Percentiles rank a stretch among this genome's conserved stretches.
Conservation (phyloP, 192 early-diverging fungal genomes). For the Mortierella hygrophila region DNA sequence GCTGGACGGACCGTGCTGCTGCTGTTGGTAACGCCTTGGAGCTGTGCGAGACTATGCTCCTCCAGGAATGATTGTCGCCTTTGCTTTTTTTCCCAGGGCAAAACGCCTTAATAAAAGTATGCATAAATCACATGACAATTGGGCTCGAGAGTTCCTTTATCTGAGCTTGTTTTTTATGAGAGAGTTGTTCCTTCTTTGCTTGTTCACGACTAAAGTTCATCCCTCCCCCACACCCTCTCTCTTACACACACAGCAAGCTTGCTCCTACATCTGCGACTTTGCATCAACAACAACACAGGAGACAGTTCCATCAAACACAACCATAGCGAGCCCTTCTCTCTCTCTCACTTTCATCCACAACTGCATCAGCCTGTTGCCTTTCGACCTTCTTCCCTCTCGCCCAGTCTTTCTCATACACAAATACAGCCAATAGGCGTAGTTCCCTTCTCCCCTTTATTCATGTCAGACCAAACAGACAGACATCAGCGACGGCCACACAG, state of each 20-base stretch:
- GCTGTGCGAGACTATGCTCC: conserved; percentile 42
- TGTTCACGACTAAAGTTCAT: neutral
- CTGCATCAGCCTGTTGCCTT: too few relatives aligned
- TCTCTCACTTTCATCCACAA: neutral
- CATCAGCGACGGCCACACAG: neutral
- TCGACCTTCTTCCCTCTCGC: too few relatives aligned
- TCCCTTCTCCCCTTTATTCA: neutral
- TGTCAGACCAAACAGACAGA: neutral
- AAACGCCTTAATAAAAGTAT: neutral
- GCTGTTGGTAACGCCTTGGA: conserved; percentile 50
- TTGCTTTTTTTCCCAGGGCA: neutral
- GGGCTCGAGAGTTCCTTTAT: too few relatives aligned
- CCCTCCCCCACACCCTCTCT: neutral
- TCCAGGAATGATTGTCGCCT: conserved; percentile 2
- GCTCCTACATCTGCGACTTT: too few relatives aligned
- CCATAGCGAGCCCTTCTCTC: too few relatives aligned
- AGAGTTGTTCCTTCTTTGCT: neutral
- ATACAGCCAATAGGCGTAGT: neutral
- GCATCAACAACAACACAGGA: too few relatives aligned
- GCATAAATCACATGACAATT: neutral
- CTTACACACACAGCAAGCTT: too few relatives aligned
- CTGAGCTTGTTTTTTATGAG: neutral
- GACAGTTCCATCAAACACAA: too few relatives aligned
- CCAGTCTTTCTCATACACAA: neutral
- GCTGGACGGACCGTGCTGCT: conserved; percentile 40